Base-by-base conservation (phyloP, 805 yeast species). In the Zygoascus ofunaensis region DNA sequence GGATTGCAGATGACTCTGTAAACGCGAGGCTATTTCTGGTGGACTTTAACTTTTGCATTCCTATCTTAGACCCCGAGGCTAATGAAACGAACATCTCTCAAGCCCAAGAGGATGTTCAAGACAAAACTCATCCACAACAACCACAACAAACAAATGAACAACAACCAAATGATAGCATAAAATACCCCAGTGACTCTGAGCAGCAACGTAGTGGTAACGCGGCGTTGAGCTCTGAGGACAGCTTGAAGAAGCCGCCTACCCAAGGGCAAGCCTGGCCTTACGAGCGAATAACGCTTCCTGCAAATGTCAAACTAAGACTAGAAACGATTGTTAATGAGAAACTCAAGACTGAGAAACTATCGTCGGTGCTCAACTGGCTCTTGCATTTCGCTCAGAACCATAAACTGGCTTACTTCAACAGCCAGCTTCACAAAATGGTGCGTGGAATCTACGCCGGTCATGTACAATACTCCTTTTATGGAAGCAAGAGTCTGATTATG, bases 11-110 rank as follows among this genome's bases (percentile, higher is more conserved):
- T 54, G 78, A 79, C 20, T 67, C 70, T 2, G 69, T 67, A 2
- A 73, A 74, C 33, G 75, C 87, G 0, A 87, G 87, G 14, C 80
- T 83, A 54, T 84, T 80, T 57, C 71, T 87, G 48, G 82, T 90
- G 18, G 90, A 85, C 58, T 82, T 87, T 61, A 71, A 76, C 44
- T 74, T 87, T 45, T 37, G 41, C 22, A 21, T 37, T 24, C 41
- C 41, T 15, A 65, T 73, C 19, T 80, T 82, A 54, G 53, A 60
- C 5, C 12, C 30, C 12, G 30, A 26, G 12, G 30, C 7, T 26
- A 26, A 26, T 26, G 12, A 26, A 8, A 26, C 30, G 7, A 26
- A 26, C 12, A 26, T 26, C 12, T n/a, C n/a, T n/a, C 21, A 34
- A 10, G 17, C 18, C 19, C 21, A 34, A 15, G 26, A 36, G 20